phyloP scores from a whole-genome alignment of 306 rosid species.

The Castanopsis chinensis region DNA sequence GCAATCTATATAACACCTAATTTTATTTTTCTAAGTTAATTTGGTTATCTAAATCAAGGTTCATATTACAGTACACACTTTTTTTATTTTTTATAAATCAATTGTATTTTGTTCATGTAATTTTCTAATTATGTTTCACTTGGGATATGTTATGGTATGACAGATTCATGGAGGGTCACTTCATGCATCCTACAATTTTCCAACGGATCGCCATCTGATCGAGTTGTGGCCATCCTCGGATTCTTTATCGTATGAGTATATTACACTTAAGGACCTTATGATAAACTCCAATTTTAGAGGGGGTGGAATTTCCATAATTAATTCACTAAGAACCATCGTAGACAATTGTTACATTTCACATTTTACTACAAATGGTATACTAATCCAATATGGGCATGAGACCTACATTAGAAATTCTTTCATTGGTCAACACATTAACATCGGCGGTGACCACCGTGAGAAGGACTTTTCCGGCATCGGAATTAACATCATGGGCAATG shows the following conservation, averaged over 20 bases:
- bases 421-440: slow-evolving; percentile 39
- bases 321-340: slow-evolving; percentile 34
- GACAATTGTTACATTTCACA: slow-evolving; percentile 45
- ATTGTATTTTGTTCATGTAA: background rate
- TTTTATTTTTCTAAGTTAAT: background rate
- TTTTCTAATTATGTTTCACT: background rate
- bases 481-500: slow-evolving; percentile 37
- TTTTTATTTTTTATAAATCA: background rate
- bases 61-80: no score
- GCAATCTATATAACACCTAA: background rate
- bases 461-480: slow-evolving; percentile 36
- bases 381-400: slow-evolving; percentile 36
- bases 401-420: slow-evolving; percentile 37
- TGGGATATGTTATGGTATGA: background rate
- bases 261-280: slow-evolving; percentile 46
- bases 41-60: no score
- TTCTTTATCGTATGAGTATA: slow-evolving; percentile 21
- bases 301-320: slow-evolving; percentile 37
- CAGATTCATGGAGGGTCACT: slow-evolving; percentile 48
- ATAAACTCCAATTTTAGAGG: slow-evolving; percentile 41
- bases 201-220: slow-evolving; percentile 27
- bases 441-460: slow-evolving; percentile 33
- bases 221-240: slow-evolving; percentile 25
- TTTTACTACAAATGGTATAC: slow-evolving; percentile 31
- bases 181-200: slow-evolving; percentile 35